phyloP scores from a whole-genome alignment of 1,139 yeast species.

The Yamadazyma taylorii region DNA sequence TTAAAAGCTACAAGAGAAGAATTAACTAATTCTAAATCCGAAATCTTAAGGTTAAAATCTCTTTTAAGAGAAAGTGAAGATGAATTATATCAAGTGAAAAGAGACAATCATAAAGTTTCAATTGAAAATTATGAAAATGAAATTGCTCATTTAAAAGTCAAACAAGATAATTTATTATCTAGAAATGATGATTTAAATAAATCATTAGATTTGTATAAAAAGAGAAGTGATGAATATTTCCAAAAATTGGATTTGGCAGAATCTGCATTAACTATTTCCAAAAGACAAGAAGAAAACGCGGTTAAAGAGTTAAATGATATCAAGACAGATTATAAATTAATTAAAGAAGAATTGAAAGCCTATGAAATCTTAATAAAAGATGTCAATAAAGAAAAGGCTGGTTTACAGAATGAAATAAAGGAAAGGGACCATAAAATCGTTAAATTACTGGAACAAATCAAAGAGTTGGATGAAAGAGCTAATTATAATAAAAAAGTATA shows the following conservation, averaged over 20 bases:
- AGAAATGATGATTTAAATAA: conserved; percentile 54
- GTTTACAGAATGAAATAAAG: conserved; percentile 57
- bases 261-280: conserved; percentile 62
- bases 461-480: conserved; percentile 50
- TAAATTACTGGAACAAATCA: conserved; percentile 47
- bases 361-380: conserved; percentile 60
- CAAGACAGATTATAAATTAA: conserved; percentile 50
- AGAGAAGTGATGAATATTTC: conserved; percentile 74
- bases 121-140: conserved; percentile 43
- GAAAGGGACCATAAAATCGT: conserved; percentile 59
- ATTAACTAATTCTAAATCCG: conserved; percentile 49
- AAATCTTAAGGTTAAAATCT: conserved; percentile 52
- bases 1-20: conserved; percentile 52
- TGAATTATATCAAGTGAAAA: conserved; percentile 42
- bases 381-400: conserved; percentile 53
- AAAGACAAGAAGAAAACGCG: conserved; percentile 60
- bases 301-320: conserved; percentile 57
- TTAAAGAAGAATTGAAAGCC: conserved; percentile 59
- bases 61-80: conserved; percentile 49
- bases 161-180: conserved; percentile 51
- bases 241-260: conserved; percentile 79
- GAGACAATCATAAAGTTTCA: conserved; percentile 34
- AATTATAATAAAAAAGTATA: conserved; percentile 52
- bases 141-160: conserved; percentile 45
- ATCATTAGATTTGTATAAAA: conserved; percentile 61